Percentiles rank a stretch among this genome's conserved stretches.
These are phyloP conservation scores for Diaporthe humulicola DNA, from an alignment of 2,329 filamentous ascomycete species.

Conservation along the genomic window DNA sequence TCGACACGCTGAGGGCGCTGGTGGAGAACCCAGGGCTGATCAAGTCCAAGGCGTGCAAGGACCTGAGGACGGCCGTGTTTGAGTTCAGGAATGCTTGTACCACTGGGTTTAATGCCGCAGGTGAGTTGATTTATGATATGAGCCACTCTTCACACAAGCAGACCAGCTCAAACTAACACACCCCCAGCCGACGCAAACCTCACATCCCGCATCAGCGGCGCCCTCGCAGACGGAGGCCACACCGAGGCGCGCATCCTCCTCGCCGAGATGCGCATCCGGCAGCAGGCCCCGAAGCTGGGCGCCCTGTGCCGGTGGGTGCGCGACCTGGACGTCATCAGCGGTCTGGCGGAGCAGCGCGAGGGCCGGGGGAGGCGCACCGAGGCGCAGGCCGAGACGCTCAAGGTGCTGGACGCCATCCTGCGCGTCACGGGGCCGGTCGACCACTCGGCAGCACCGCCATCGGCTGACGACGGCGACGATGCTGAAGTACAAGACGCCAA, in stretches of 20 bases:
- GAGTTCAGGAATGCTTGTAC: constrained; percentile 78
- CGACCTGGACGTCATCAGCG: constrained; percentile 77
- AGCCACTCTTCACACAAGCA: too few species aligned
- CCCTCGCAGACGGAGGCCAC: constrained; percentile 75
- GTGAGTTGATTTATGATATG: too few species aligned
- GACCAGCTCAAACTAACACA: constrained; percentile 33
- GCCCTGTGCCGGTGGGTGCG: constrained; percentile 80
- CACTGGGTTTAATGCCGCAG: constrained; percentile 72
- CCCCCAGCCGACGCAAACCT: constrained; percentile 68
- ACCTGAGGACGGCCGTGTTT: constrained; percentile 75
- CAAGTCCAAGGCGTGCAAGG: constrained; percentile 77
- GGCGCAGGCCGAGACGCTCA: constrained; percentile 68
- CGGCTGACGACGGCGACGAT: not conserved
- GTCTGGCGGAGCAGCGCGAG: constrained; percentile 68
- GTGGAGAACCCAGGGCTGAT: constrained; percentile 69
- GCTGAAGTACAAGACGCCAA: not conserved
- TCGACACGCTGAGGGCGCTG: constrained; percentile 37
- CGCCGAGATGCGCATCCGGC: constrained; percentile 78
- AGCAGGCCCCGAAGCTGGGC: constrained; percentile 75
- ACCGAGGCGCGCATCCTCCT: constrained; percentile 75
- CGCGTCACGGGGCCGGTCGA: constrained; percentile 74
- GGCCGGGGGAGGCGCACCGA: constrained; percentile 56
- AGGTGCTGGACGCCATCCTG: constrained; percentile 74
- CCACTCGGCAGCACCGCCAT: constrained; percentile 49
- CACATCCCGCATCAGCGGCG: constrained; percentile 75